Conservation (phyloP, 176 grass and related monocot genomes). For the Puya raimondii region DNA sequence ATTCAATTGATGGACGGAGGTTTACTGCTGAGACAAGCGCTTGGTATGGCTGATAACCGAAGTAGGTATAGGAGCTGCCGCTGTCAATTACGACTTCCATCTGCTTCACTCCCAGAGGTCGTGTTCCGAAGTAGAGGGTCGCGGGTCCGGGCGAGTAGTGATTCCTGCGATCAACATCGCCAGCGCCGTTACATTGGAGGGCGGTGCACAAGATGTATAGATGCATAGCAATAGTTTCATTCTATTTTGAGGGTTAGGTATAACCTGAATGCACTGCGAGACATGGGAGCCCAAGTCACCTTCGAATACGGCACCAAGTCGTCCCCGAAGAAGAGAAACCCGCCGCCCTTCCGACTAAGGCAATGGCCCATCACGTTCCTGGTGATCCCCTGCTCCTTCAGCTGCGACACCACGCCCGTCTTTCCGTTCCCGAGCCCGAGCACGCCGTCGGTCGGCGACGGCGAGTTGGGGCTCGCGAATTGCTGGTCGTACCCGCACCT, state of each 20-base stretch:
- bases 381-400: constrained; percentile 71
- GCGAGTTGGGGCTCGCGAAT: constrained; percentile 22
- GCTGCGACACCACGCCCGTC: constrained; percentile 68
- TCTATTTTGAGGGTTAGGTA: background rate
- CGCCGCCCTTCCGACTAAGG: constrained; percentile 64
- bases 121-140: constrained; percentile 45
- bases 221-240: background rate
- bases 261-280: constrained; percentile 35
- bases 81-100: constrained; percentile 86
- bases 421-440: constrained; percentile 76
- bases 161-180: constrained; percentile 32
- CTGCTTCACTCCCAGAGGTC: constrained; percentile 42
- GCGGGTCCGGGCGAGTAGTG: constrained; percentile 87
- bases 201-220: background rate
- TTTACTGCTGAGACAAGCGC: constrained; percentile 70
- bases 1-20: background rate
- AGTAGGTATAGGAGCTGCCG: constrained; percentile 91
- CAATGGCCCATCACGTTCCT: constrained; percentile 92
- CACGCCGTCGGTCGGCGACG: constrained; percentile 54
- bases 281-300: constrained; percentile 64
- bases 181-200: no score
- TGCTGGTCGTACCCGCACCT: constrained; percentile 94
- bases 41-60: constrained; percentile 55
- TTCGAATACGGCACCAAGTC: constrained; percentile 59
- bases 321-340: constrained; percentile 93